Base-by-base conservation (phyloP, 2,329 filamentous ascomycete species). In the Aspergillus niger region DNA sequence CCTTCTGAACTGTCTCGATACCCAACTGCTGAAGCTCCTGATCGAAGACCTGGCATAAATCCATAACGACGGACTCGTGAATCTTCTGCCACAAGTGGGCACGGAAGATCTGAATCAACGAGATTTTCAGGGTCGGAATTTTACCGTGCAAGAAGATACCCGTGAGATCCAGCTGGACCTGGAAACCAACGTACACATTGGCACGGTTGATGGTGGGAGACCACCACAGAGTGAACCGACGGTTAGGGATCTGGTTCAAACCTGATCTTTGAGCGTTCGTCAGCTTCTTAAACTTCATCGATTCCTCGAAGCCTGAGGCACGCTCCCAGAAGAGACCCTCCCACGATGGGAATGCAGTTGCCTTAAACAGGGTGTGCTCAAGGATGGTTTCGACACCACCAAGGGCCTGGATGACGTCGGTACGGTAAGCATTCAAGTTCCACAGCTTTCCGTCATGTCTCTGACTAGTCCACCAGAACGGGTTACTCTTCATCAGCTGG, bases 61-160 rank as follows among this genome's bases (percentile, higher is more conserved):
- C 95, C 95, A 99, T 99, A 36, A 97, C 94, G 0, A 98, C 93
- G 0, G 91, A 96, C 78, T 99, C 95, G 77, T 99, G 96, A 50
- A 99, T 98, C 83, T 99, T 99, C 77, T 99, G 95, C 95, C 95
- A 99, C 82, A 99, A 88, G 86, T 99, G 95, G 55, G 96, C 95
- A 75, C 95, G 89, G 91, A 99, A 99, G 70, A 99, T 99, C 75
- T 99, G 95, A 63, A 99, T 99, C 57, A 99, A 82, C 0, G 93
- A 97, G 64, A 99, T 99, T 80, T 99, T 99, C 47, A 99, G 80
- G 0, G 95, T 99, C 0, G 95, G 96, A 59, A 99, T 99, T 80
- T 99, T 99, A 70, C 95, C 95, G 81, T 99, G 96, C 74, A 99
- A 84, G 87, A 99, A 99, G 63, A 99, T 99, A 75, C 95, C 95